A percentile compares a stretch with the other conserved stretches of the same genome.
These are phyloP conservation scores for Physcomitrellopsis africana DNA, from an alignment of 225 moss, liverwort and hornwort species.

Conservation along the genomic window DNA sequence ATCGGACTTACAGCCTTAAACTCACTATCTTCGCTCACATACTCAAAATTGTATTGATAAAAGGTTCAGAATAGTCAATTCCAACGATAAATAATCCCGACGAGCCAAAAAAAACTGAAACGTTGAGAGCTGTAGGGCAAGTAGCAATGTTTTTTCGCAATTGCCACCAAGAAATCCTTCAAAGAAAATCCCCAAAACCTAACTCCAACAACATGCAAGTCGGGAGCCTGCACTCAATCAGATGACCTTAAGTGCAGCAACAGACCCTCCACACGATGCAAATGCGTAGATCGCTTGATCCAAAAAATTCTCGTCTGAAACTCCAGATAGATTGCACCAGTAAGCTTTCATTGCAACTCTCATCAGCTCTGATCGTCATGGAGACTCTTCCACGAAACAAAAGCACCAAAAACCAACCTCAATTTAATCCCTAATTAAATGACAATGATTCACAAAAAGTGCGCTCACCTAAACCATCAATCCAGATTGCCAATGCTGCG, in stretches of 20 bases:
- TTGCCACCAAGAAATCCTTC: constrained; percentile 3
- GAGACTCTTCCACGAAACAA: constrained; percentile 12
- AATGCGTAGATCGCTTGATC: not conserved
- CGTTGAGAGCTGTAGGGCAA: not conserved
- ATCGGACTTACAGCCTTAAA: not conserved
- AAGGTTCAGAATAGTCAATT: not conserved
- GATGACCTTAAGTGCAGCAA: constrained; percentile 12
- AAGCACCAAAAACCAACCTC: not conserved
- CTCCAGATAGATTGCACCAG: not conserved
- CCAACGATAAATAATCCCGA: not conserved
- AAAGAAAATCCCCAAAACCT: constrained; percentile 3
- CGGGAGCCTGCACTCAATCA: not conserved
- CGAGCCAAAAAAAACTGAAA: not conserved
- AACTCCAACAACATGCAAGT: constrained; percentile 1
- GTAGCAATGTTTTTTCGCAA: not conserved
- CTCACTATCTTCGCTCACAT: not conserved
- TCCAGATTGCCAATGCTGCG: constrained; percentile 26
- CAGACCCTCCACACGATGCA: not conserved
- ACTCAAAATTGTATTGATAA: not conserved
- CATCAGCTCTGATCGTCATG: constrained; percentile 5
- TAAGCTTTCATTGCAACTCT: not conserved
- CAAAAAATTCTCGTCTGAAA: not conserved
- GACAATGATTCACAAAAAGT: not conserved
- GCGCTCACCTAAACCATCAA: constrained; percentile 41
- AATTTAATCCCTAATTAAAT: constrained; percentile 27